Evolutionary conservation across 208 protist species (phyloP), one percentile per base, ranked within the genome.

Genomic region (Endotrypanum monterogeii): DNA sequence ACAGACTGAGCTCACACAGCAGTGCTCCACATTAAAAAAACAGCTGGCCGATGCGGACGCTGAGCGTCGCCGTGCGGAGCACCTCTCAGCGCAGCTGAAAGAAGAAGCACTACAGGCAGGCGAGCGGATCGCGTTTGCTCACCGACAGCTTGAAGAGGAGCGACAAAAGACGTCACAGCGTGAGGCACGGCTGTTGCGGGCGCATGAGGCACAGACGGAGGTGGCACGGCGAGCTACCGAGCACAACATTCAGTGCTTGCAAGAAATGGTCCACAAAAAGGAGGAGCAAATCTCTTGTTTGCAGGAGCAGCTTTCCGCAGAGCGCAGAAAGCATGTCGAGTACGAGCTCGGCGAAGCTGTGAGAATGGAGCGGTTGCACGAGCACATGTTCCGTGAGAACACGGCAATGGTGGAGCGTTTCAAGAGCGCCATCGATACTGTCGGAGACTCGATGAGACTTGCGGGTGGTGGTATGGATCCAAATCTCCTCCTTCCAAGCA

Each of bases 371-470:
- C 78, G 76, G 9, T 66, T 97, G 35, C 93, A 97, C 76, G 90
- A 94, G 51, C 80, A 87, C 23, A 86, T 97, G 83, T 94, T 94
- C 65, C 81, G 83, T 16, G 93, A 97, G 62, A 94, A 97, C 78
- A 90, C 78, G 20, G 82, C 85, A 8, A 93, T 95, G 89, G 84
- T 94, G 37, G 89, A 94, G 56, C 86, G 91, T 28, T 95, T 95
- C 63, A 84, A 87, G 52, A 89, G 83, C 60, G 89, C 89, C 2
- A 93, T 97, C 55, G 73, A 80, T 23, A 90, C 83, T 28, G 86
- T 88, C 30, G 87, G 84, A 30, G 72, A 86, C 63, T 71, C 67
- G 16, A 20, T 88, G 46, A 63, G 66, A 3, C 72, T 80, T 23
- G 65, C 65, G 25, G n/a, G 61, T 25, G 76, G 67, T 18, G 39